phyloP scores from a whole-genome alignment of 2,329 filamentous ascomycete species.

The Diatrype stigma region DNA sequence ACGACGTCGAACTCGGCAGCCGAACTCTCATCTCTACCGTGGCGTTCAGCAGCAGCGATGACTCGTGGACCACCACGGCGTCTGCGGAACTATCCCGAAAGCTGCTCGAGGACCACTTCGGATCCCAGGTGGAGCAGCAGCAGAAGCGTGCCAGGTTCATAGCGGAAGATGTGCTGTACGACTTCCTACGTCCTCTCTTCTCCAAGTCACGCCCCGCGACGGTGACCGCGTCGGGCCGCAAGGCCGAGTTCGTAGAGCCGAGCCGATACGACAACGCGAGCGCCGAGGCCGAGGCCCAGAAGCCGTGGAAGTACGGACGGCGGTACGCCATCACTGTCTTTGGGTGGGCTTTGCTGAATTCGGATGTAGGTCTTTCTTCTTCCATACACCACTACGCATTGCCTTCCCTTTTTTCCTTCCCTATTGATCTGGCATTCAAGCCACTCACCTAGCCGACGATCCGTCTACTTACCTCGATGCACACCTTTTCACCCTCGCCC shows the following conservation, averaged over 20 bases:
- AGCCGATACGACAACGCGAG: slow-evolving; percentile 30
- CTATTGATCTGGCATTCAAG: no score
- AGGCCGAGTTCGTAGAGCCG: slow-evolving; percentile 40
- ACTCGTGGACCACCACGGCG: slow-evolving; percentile 21
- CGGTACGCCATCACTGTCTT: slow-evolving; percentile 52
- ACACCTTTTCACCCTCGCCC: no score
- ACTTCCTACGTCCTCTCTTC: slow-evolving; percentile 66
- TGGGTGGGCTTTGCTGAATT: slow-evolving; percentile 53
- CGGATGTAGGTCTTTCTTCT: slow-evolving; percentile 40
- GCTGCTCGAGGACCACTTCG: slow-evolving; percentile 14
- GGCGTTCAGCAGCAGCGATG: slow-evolving; percentile 21
- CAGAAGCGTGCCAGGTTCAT: slow-evolving; percentile 33
- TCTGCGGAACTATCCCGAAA: slow-evolving; percentile 8
- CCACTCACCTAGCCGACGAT: not conserved
- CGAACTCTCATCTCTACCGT: slow-evolving; percentile 27
- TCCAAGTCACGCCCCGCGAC: slow-evolving; percentile 47
- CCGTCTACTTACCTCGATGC: not conserved
- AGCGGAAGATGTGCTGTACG: slow-evolving; percentile 53
- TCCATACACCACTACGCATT: not conserved
- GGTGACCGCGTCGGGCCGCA: slow-evolving; percentile 55
- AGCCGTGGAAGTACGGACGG: slow-evolving; percentile 58
- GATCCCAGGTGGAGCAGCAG: not conserved
- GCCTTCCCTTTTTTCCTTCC: not conserved
- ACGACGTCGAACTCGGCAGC: slow-evolving; percentile 7
- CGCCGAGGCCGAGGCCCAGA: slow-evolving; percentile 30